Conservation (phyloP, 495 filamentous ascomycete species). For the Aspergillus campestris region DNA sequence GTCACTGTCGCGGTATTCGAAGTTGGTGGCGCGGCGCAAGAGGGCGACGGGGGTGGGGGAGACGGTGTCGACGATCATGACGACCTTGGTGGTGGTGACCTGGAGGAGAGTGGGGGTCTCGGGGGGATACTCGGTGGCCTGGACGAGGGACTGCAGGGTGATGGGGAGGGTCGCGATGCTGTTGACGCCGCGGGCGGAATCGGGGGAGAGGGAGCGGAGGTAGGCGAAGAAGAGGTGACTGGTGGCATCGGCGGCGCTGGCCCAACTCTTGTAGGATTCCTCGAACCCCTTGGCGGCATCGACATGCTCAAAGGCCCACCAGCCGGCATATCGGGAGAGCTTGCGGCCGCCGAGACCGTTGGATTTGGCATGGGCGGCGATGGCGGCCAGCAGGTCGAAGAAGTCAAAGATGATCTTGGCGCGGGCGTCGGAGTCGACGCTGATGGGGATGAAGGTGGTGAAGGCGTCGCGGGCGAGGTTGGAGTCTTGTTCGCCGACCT, state of each 20-base stretch:
- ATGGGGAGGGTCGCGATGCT: constrained; percentile 79
- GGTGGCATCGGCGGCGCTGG: constrained; percentile 86
- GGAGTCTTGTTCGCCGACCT: constrained; percentile 90
- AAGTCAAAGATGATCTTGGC: constrained; percentile 91
- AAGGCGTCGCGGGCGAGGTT: constrained; percentile 88
- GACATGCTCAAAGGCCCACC: constrained; percentile 95
- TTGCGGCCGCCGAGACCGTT: constrained; percentile 94
- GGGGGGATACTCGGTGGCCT: constrained; percentile 93
- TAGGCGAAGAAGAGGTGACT: constrained; percentile 98
- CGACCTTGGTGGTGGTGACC: constrained; percentile 74
- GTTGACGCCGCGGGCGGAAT: constrained; percentile 56
- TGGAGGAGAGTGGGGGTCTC: constrained; percentile 70
- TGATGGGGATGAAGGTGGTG: constrained; percentile 90
- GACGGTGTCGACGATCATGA: constrained; percentile 94
- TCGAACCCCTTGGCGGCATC: constrained; percentile 91
- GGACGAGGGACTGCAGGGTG: constrained; percentile 79
- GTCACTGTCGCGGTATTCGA: constrained; percentile 88
- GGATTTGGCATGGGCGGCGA: constrained; percentile 74
- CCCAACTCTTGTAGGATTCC: constrained; percentile 85
- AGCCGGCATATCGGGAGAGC: constrained; percentile 88
- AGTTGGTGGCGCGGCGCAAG: constrained; percentile 84
- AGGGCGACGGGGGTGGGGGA: constrained; percentile 92
- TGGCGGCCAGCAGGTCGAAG: constrained; percentile 85
- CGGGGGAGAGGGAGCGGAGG: constrained; percentile 78
- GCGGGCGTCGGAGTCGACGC: constrained; percentile 80